Conservation (phyloP, 2,329 filamentous ascomycete species). For the Colletotrichum abscissum region DNA sequence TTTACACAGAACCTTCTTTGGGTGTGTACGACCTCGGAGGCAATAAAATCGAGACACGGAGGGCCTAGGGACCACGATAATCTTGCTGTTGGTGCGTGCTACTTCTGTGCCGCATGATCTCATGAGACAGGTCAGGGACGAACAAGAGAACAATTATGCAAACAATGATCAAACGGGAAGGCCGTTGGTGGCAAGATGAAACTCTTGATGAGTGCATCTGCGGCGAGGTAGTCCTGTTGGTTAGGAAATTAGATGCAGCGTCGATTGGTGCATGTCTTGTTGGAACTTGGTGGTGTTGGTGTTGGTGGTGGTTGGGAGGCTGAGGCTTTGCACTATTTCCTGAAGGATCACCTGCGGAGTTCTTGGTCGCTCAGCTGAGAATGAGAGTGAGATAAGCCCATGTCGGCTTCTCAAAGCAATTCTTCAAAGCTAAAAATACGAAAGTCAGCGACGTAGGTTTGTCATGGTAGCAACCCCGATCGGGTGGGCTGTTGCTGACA, state of each 20-base stretch:
- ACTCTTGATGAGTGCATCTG: background rate
- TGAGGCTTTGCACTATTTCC: slow-evolving; percentile 6
- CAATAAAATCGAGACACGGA: background rate
- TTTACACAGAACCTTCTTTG: background rate
- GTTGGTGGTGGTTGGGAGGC: background rate
- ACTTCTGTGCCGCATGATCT: background rate
- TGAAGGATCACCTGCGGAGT: slow-evolving; percentile 18
- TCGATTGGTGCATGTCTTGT: background rate
- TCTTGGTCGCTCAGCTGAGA: slow-evolving; percentile 22
- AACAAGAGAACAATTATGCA: background rate
- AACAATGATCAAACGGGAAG: background rate
- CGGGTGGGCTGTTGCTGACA: slow-evolving; percentile 8
- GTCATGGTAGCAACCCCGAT: slow-evolving; percentile 10
- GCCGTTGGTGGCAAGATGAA: background rate
- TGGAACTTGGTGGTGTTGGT: background rate
- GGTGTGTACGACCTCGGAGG: background rate
- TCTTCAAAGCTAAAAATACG: slow-evolving; percentile 20
- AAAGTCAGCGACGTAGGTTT: background rate
- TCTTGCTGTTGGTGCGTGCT: background rate
- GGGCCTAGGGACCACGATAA: background rate
- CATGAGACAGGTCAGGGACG: background rate
- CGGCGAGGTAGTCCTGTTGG: background rate
- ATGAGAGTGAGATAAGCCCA: slow-evolving; percentile 23
- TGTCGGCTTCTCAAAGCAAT: background rate
- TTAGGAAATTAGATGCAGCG: background rate